phyloP scores from a whole-genome alignment of 352 stramenopile genomes.

The Phytophthora syringae region DNA sequence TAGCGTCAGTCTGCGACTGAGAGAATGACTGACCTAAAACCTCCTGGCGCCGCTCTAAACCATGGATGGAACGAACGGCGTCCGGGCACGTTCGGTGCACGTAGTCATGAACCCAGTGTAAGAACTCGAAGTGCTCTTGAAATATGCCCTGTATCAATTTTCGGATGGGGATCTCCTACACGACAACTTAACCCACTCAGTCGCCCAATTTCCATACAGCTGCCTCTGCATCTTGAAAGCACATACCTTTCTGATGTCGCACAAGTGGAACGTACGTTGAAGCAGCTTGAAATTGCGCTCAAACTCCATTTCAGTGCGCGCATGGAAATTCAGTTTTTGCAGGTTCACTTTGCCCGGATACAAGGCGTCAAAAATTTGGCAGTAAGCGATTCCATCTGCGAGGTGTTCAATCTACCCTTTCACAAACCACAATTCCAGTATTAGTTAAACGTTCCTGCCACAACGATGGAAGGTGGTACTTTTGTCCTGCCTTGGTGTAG shows the following conservation, averaged over 20 bases:
- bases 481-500: slow-evolving; percentile 67
- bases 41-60: slow-evolving; percentile 62
- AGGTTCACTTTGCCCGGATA: slow-evolving; percentile 74
- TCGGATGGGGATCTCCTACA: slow-evolving; percentile 66
- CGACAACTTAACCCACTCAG: not conserved
- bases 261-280: slow-evolving; percentile 58
- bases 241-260: slow-evolving; percentile 67
- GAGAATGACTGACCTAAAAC: slow-evolving; percentile 40
- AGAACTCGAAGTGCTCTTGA: slow-evolving; percentile 85
- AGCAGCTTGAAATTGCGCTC: slow-evolving; percentile 75
- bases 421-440: not conserved
- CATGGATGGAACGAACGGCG: slow-evolving; percentile 57
- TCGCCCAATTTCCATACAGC: no score
- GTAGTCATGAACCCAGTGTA: slow-evolving; percentile 85
- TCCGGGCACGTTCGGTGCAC: slow-evolving; percentile 76
- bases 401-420: slow-evolving; percentile 69
- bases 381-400: slow-evolving; percentile 82
- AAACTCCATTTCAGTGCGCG: slow-evolving; percentile 53
- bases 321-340: slow-evolving; percentile 66
- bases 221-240: no score
- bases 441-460: not conserved
- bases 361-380: slow-evolving; percentile 73
- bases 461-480: not conserved
- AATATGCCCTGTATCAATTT: slow-evolving; percentile 78
- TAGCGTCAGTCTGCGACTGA: slow-evolving; percentile 32